Base-by-base conservation (phyloP, 495 filamentous ascomycete genomes). In the Halenospora varia region DNA sequence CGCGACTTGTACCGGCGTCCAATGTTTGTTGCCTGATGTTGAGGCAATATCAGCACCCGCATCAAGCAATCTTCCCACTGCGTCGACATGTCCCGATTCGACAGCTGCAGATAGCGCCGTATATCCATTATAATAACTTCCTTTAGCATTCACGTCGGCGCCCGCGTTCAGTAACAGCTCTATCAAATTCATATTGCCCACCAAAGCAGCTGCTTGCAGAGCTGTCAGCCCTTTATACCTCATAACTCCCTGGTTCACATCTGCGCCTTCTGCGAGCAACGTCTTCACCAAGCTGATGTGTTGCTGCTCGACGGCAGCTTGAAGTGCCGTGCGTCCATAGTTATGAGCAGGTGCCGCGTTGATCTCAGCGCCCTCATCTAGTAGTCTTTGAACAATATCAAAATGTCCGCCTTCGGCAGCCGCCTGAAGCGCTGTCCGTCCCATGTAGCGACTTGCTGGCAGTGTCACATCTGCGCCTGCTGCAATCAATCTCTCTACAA, bases 141-240 rank as follows among this genome's bases (percentile, higher is more conserved):
- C 22, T 13, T 48, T 29, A 3, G 52, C 20, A 15, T 45, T 55
- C 11, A 66, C 56, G 22, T 57, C 44, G 0, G 65, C 65, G 8
- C 60, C 62, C 3, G 49, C 6, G 1, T 55, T 47, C 2, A 67
- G 39, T 0, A 69, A 52, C 13, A 60, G n/a, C 17, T 61, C 15
- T 10, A 64, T 55, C 11, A 68, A 48, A 2, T 42, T 25, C 20
- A 55, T 44, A 49, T 66, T 41, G 67, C 69, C 67, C 0, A 39
- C 50, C 42, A 59, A 57, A 20, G 70, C 67, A 3, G 71, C 70
- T n/a, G 64, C 63, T 40, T 71, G 70, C 45, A 72, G 51, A n/a
- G 67, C 61, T 1, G 57, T 70, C 11, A 58, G 48, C 10, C 62
- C 68, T 39, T 55, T 47, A 39, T 63, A 66, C 0, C 56, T 60